Evolutionary conservation across 1,284 basidiomycete species (phyloP).

Genomic region (Ceratobasidium sp.): DNA sequence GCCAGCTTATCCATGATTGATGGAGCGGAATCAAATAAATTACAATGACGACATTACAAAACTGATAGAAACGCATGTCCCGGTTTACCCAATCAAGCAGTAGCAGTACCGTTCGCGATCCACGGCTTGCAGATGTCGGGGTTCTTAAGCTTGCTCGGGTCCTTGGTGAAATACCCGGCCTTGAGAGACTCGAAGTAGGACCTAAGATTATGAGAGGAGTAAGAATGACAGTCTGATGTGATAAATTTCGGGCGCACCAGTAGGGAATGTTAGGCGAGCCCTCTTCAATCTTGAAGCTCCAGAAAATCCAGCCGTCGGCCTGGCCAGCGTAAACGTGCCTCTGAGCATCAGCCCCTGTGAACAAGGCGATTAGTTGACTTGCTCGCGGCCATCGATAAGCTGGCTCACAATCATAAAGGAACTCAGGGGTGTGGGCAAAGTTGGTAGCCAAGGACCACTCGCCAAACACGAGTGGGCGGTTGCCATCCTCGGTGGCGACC

Average conservation of each 20-base stretch:
- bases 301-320: constrained; percentile 75
- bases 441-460: constrained; percentile 77
- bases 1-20: no score
- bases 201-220: constrained; percentile 52
- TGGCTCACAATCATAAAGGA: constrained; percentile 57
- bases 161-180: constrained; percentile 64
- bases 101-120: neutral
- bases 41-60: neutral
- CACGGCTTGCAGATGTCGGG: constrained; percentile 65
- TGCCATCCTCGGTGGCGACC: constrained; percentile 56
- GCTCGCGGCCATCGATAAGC: constrained; percentile 61
- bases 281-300: constrained; percentile 77
- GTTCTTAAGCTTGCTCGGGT: constrained; percentile 64
- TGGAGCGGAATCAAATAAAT: neutral
- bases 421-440: constrained; percentile 66
- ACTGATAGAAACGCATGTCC: neutral
- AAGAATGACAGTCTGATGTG: neutral
- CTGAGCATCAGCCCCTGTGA: constrained; percentile 66
- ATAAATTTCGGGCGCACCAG: constrained; percentile 16
- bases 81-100: neutral
- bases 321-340: constrained; percentile 61
- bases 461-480: constrained; percentile 58
- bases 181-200: constrained; percentile 71
- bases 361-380: constrained; percentile 73
- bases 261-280: constrained; percentile 14